A percentile compares a stretch with the other conserved stretches of the same genome.
Conservation (phyloP, 2,329 filamentous ascomycete species). For the Colletotrichum sublineola region DNA sequence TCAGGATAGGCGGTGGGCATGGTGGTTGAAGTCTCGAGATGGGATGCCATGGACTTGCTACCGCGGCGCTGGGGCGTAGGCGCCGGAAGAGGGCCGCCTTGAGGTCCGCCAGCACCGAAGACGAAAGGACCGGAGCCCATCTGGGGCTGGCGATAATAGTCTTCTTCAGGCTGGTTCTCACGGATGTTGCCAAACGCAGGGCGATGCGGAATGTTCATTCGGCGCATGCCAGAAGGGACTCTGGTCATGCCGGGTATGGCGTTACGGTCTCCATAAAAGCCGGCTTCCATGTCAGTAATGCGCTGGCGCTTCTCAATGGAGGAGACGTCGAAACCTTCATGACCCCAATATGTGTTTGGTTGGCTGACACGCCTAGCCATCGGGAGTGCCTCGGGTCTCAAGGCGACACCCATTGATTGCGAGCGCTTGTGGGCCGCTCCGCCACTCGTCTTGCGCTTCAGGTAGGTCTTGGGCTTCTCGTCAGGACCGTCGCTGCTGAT, state of each 20-base stretch:
- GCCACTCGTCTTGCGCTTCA: slow-evolving; percentile 47
- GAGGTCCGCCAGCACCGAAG: slow-evolving; percentile 38
- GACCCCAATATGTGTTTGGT: slow-evolving; percentile 43
- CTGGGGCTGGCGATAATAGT: slow-evolving; percentile 45
- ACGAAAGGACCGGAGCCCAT: slow-evolving; percentile 41
- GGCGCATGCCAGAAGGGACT: slow-evolving; percentile 43
- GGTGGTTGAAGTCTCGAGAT: slow-evolving; percentile 43
- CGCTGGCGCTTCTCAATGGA: slow-evolving; percentile 50
- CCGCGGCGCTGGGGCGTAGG: slow-evolving; percentile 45
- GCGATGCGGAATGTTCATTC: slow-evolving; percentile 42
- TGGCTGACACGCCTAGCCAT: slow-evolving; percentile 49
- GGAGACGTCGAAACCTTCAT: slow-evolving; percentile 40
- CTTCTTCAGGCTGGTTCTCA: slow-evolving; percentile 50
- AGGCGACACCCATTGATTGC: slow-evolving; percentile 51
- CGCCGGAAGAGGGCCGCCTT: slow-evolving; percentile 44
- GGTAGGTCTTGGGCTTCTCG: slow-evolving; percentile 46
- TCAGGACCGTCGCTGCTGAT: slow-evolving; percentile 57
- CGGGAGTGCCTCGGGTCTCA: slow-evolving; percentile 43
- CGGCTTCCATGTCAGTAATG: slow-evolving; percentile 42
- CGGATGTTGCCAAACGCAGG: slow-evolving; percentile 51
- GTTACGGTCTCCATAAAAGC: slow-evolving; percentile 45
- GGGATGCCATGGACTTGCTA: slow-evolving; percentile 42
- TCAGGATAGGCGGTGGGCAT: slow-evolving; percentile 42
- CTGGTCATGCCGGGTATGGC: slow-evolving; percentile 42
- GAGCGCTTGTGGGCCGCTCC: slow-evolving; percentile 50